These are phyloP conservation scores for Botrytis fragariae DNA, from an alignment of 2,329 filamentous ascomycete species.

Conservation along the genomic window DNA sequence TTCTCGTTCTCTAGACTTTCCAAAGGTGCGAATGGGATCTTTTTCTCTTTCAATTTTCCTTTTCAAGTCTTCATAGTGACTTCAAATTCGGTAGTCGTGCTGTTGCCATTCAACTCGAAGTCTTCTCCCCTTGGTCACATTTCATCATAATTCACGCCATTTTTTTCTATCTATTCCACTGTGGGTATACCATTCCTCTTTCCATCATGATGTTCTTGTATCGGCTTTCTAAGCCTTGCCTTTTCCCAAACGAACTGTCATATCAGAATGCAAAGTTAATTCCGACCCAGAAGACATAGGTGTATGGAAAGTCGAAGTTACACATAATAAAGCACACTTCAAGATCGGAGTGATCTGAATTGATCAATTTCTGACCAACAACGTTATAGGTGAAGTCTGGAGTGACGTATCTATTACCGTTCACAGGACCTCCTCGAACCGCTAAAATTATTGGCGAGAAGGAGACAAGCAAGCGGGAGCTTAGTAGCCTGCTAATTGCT, in stretches of 20 bases:
- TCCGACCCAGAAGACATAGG: not conserved
- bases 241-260: not conserved
- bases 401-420: not conserved
- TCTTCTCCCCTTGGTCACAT: not conserved
- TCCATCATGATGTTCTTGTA: not conserved
- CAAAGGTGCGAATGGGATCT: not conserved
- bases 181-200: not conserved
- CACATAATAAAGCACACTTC: not conserved
- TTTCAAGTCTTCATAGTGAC: not conserved
- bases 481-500: not conserved
- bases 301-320: not conserved
- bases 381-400: not conserved
- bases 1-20: not conserved
- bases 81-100: not conserved
- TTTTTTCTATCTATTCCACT: not conserved
- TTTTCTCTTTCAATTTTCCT: not conserved
- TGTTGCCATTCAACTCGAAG: not conserved
- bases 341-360: not conserved
- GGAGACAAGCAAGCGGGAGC: not conserved
- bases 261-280: not conserved
- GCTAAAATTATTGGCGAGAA: not conserved
- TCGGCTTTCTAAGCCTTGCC: not conserved
- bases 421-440: not conserved
- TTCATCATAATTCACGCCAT: not conserved
- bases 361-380: not conserved